Conservation (phyloP, 2,329 filamentous ascomycete genomes). For the Penicillium expansum region DNA sequence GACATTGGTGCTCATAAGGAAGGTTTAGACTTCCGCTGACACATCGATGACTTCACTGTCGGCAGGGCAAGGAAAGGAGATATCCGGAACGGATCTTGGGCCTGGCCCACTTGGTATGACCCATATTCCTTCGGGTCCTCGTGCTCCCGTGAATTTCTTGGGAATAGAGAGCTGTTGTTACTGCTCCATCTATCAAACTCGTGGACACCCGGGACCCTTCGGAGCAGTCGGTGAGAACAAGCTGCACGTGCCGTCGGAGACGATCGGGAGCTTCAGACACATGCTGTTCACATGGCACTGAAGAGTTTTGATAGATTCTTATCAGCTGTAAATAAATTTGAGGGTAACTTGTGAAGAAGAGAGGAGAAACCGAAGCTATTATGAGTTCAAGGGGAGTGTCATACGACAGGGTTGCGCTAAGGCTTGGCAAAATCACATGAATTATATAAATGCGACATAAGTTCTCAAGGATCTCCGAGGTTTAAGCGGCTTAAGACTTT, state of each 20-base stretch:
- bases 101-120: constrained; percentile 8
- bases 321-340: not conserved
- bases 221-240: constrained; percentile 17
- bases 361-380: not conserved
- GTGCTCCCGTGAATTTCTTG: constrained; percentile 10
- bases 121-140: constrained; percentile 11
- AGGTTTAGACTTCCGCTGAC: constrained; percentile 16
- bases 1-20: not conserved
- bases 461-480: not conserved
- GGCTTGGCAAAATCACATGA: constrained; percentile 4
- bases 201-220: constrained; percentile 21
- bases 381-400: not conserved
- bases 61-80: constrained; percentile 10
- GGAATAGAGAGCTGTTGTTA: not conserved
- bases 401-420: not conserved
- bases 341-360: not conserved
- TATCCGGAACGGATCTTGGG: constrained; percentile 13
- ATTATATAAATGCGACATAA: not conserved
- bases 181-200: constrained; percentile 1
- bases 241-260: constrained; percentile 12
- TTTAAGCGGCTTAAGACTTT: not conserved
- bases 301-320: not conserved
- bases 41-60: constrained; percentile 25
- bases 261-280: constrained; percentile 13
- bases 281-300: constrained; percentile 13